These are phyloP conservation scores for Trametes villosa DNA, from an alignment of 768 basidiomycete genomes.

Conservation along the genomic window DNA sequence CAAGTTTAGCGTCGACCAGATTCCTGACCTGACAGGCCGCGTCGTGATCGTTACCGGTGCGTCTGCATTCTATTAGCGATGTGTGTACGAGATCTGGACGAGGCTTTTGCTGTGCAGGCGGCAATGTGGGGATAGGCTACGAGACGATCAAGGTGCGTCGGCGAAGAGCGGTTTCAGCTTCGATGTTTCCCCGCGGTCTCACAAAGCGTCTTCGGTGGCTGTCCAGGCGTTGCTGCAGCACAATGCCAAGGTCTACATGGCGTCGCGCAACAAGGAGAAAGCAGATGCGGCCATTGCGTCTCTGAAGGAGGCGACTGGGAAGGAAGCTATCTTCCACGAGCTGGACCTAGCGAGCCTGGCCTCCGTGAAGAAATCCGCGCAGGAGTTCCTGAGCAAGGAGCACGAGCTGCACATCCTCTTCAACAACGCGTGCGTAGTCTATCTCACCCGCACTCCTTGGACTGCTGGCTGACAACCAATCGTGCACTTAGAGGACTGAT, in stretches of 20 bases:
- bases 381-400: conserved; percentile 49
- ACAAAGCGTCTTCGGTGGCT: neutral
- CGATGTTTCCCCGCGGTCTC: too few species aligned
- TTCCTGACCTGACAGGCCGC: conserved; percentile 49
- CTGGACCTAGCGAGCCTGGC: conserved; percentile 48
- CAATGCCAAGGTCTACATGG: conserved; percentile 72
- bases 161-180: neutral
- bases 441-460: neutral
- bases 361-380: conserved; percentile 43
- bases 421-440: conserved; percentile 60
- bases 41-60: conserved; percentile 45
- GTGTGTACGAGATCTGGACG: neutral
- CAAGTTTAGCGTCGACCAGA: conserved; percentile 39
- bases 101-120: conserved; percentile 13
- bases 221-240: conserved; percentile 55
- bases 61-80: neutral
- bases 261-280: conserved; percentile 50
- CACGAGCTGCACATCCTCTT: conserved; percentile 51
- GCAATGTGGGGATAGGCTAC: conserved; percentile 56
- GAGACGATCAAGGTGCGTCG: conserved; percentile 47
- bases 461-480: neutral
- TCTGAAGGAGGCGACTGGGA: conserved; percentile 51
- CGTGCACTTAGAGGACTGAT: conserved; percentile 53
- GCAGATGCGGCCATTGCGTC: conserved; percentile 54
- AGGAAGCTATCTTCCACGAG: conserved; percentile 46